phyloP scores from a whole-genome alignment of 2,329 filamentous ascomycete species.

The Coniochaeta hoffmannii region DNA sequence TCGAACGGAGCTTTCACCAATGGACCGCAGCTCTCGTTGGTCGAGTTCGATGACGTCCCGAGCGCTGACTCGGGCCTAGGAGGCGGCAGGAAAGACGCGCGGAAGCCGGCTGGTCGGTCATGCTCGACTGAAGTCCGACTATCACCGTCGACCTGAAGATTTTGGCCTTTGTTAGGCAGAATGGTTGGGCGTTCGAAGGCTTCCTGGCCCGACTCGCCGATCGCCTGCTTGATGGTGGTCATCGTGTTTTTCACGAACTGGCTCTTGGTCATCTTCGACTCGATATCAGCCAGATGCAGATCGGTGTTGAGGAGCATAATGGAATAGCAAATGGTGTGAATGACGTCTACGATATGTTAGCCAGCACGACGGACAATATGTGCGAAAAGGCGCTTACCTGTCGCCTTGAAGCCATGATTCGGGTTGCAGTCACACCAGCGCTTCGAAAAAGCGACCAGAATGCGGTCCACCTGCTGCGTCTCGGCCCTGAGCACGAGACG shows the following conservation, averaged over 20 bases:
- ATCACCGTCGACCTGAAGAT: conserved; percentile 24
- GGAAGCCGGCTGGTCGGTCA: conserved; percentile 30
- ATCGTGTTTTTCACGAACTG: conserved; percentile 98
- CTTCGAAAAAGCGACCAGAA: conserved; percentile 80
- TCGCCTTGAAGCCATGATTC: conserved; percentile 84
- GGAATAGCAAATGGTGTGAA: conserved; percentile 96
- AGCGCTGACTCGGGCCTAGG: conserved; percentile 35
- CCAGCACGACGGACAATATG: no score
- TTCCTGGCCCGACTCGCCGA: conserved; percentile 64
- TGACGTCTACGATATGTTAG: conserved; percentile 58
- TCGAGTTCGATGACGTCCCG: conserved; percentile 27
- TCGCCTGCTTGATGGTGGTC: conserved; percentile 73
- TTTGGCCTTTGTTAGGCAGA: conserved; percentile 32
- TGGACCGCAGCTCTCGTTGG: conserved; percentile 57
- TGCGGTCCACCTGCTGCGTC: conserved; percentile 93
- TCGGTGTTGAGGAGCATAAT: conserved; percentile 94
- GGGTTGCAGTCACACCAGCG: conserved; percentile 93
- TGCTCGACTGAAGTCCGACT: conserved; percentile 26
- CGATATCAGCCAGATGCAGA: conserved; percentile 89
- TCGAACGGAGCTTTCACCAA: conserved; percentile 72
- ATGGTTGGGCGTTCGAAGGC: conserved; percentile 54
- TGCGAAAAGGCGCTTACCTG: conserved; percentile 48
- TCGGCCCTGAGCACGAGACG: conserved; percentile 81
- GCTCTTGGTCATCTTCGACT: conserved; percentile 88
- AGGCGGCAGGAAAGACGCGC: conserved; percentile 44